phyloP scores from a whole-genome alignment of 2,329 filamentous ascomycete species.

The Xylariaceae sp. region DNA sequence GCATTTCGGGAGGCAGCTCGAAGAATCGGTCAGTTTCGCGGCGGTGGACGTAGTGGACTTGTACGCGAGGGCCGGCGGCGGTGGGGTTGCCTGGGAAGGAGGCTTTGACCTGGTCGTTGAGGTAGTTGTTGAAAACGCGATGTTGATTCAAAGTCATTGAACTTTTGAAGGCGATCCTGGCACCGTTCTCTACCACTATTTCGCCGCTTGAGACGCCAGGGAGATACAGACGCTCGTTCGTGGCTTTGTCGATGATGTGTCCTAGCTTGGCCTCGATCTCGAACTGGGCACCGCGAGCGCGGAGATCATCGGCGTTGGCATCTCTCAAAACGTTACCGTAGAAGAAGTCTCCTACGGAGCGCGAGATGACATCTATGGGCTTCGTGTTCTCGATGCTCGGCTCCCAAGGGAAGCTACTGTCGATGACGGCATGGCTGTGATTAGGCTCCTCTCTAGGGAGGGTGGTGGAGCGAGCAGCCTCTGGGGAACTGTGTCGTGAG shows the following conservation, averaged over 20 bases:
- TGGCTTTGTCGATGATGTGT: slow-evolving; percentile 71
- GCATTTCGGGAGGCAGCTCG: slow-evolving; percentile 62
- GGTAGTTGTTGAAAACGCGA: slow-evolving; percentile 75
- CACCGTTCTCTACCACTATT: slow-evolving; percentile 62
- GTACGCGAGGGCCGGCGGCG: slow-evolving; percentile 47
- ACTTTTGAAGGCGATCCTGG: slow-evolving; percentile 71
- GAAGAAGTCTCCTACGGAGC: slow-evolving; percentile 76
- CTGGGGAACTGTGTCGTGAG: slow-evolving; percentile 48
- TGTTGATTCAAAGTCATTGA: slow-evolving; percentile 89
- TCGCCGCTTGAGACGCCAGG: slow-evolving; percentile 61
- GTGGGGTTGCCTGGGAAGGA: slow-evolving; percentile 54
- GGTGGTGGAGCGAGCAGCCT: slow-evolving; percentile 38
- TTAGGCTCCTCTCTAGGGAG: slow-evolving; percentile 25
- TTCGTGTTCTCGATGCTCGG: slow-evolving; percentile 66
- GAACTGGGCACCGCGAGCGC: slow-evolving; percentile 66
- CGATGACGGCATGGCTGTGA: slow-evolving; percentile 18
- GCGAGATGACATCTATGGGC: slow-evolving; percentile 73
- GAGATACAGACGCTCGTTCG: slow-evolving; percentile 65
- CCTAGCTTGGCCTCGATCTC: slow-evolving; percentile 96
- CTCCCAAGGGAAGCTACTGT: slow-evolving; percentile 53
- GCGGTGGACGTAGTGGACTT: slow-evolving; percentile 77
- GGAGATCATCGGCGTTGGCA: slow-evolving; percentile 62
- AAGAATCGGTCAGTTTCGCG: slow-evolving; percentile 83
- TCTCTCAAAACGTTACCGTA: slow-evolving; percentile 68
- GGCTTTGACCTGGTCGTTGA: slow-evolving; percentile 67